Conservation (phyloP, 768 basidiomycete species). For the Auricularia heimuer region DNA sequence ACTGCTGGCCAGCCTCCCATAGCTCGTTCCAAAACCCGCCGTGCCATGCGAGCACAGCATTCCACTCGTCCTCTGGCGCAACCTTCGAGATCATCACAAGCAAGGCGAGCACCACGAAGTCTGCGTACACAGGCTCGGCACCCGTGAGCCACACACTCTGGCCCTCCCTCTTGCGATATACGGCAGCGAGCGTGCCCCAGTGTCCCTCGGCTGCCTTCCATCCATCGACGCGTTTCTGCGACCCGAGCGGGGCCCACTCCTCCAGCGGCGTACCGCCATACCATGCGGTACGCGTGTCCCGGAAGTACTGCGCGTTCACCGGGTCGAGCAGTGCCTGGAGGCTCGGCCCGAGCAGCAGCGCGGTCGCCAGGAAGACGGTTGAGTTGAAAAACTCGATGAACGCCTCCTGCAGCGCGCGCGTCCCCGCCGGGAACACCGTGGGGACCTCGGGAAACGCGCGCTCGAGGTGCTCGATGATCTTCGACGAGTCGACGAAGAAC, state of each 20-base stretch:
- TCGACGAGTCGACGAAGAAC: slow-evolving; percentile 43
- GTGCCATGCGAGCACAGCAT: neutral
- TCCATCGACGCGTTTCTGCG: neutral
- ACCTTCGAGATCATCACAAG: neutral
- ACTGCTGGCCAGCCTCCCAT: neutral
- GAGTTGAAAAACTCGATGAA: neutral
- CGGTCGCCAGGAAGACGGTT: neutral
- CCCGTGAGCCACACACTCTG: neutral
- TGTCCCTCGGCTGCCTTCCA: neutral
- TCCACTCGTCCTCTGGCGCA: neutral
- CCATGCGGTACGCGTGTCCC: neutral
- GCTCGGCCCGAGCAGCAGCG: neutral
- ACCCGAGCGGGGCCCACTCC: neutral
- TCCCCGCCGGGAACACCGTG: neutral
- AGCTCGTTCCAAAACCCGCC: neutral
- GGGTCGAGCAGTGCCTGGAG: neutral
- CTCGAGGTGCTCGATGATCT: slow-evolving; percentile 67
- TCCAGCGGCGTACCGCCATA: neutral
- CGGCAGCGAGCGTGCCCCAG: neutral
- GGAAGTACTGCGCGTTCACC: neutral
- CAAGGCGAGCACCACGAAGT: neutral
- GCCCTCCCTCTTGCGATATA: neutral
- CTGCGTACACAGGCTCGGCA: neutral
- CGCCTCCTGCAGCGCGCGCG: neutral
- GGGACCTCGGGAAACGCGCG: neutral